A percentile compares a stretch with the other conserved stretches of the same genome.
These are phyloP conservation scores for Begonia loranthoides DNA, from an alignment of 306 rosid genomes.

Conservation along the genomic window DNA sequence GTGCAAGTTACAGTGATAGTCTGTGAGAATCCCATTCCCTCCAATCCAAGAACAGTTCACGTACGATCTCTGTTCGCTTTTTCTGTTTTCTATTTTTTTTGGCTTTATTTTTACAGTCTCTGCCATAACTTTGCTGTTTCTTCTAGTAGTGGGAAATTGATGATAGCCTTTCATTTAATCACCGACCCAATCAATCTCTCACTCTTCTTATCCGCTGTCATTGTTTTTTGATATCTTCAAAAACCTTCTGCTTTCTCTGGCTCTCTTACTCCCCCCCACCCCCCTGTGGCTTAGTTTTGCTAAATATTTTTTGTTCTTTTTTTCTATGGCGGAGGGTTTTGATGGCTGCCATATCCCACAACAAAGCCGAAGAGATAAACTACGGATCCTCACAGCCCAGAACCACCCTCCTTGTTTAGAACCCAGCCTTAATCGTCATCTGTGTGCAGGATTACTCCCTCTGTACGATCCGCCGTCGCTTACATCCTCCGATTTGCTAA, in stretches of 20 bases:
- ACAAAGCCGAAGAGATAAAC: slow-evolving; percentile 74
- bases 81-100: too few relatives aligned
- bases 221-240: too few relatives aligned
- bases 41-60: slow-evolving; percentile 5
- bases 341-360: slow-evolving; percentile 72
- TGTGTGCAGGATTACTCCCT: slow-evolving; percentile 10
- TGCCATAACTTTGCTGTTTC: neutral
- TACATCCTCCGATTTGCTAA: slow-evolving; percentile 29
- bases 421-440: slow-evolving; percentile 4
- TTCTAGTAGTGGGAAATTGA: neutral
- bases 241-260: neutral
- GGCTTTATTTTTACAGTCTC: neutral
- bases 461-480: slow-evolving; percentile 35
- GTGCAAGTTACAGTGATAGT: neutral
- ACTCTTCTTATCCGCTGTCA: too few relatives aligned
- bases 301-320: neutral
- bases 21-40: slow-evolving; percentile 9
- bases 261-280: neutral
- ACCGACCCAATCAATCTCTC: neutral
- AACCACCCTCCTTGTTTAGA: slow-evolving; percentile 10
- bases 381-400: slow-evolving; percentile 25
- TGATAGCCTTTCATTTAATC: neutral
- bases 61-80: neutral
- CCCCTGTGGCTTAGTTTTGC: neutral
- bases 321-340: slow-evolving; percentile 59